A percentile compares a stretch with the other conserved stretches of the same genome.
These are phyloP conservation scores for Trichophyton equinum DNA, from an alignment of 2,329 filamentous ascomycete species.

Conservation along the genomic window DNA sequence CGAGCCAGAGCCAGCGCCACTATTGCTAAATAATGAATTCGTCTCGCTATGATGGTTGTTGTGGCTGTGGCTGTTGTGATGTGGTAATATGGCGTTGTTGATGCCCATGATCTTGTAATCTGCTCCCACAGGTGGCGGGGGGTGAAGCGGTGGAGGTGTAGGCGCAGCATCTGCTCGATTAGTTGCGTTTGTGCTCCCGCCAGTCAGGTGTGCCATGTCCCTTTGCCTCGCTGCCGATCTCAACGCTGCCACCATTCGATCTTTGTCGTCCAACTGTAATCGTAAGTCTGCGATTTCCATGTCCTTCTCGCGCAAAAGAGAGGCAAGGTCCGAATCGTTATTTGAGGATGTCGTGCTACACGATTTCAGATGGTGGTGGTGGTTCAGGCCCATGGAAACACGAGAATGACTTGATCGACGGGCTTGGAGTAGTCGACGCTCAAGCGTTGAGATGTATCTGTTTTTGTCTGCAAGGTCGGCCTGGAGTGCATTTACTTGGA, in stretches of 20 bases:
- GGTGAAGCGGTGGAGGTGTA: constrained; percentile 15
- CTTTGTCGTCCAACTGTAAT: constrained; percentile 82
- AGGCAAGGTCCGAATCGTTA: constrained; percentile 63
- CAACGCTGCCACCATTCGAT: constrained; percentile 79
- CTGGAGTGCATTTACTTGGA: constrained; percentile 86
- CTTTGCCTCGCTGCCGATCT: constrained; percentile 74
- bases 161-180: constrained; percentile 16
- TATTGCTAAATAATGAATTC: constrained; percentile 15
- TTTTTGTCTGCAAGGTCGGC: constrained; percentile 95
- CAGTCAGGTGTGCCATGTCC: constrained; percentile 56
- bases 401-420: constrained; percentile 80
- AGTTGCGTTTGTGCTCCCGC: constrained; percentile 25
- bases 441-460: constrained; percentile 84
- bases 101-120: constrained; percentile 3
- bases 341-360: constrained; percentile 49
- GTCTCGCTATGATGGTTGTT: constrained; percentile 12
- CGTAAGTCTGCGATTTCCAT: constrained; percentile 84
- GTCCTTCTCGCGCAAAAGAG: constrained; percentile 74
- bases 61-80: constrained; percentile 14
- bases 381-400: constrained; percentile 60
- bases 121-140: constrained; percentile 2
- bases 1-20: constrained; percentile 19
- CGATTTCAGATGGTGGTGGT: constrained; percentile 33
- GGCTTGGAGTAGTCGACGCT: constrained; percentile 83
- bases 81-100: neutral